Conservation (phyloP, 2,329 filamentous ascomycete species). For the Colletotrichum lentis region DNA sequence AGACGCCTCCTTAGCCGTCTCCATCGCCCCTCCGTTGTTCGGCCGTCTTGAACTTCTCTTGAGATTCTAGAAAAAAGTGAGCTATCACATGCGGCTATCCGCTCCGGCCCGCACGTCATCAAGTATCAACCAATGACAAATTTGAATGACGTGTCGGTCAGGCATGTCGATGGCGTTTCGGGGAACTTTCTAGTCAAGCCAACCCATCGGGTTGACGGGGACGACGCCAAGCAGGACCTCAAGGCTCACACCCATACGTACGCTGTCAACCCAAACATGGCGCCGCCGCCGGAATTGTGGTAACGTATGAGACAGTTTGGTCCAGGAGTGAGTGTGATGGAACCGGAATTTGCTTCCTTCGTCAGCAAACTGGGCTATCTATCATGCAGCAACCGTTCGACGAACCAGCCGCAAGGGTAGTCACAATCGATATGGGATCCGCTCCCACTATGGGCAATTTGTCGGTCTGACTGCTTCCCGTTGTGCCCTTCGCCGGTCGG, state of each 20-base stretch:
- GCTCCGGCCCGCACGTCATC: background rate
- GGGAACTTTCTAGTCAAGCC: background rate
- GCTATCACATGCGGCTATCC: slow-evolving; percentile 25
- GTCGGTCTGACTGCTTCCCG: background rate
- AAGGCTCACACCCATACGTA: background rate
- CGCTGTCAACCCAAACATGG: background rate
- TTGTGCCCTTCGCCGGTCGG: background rate
- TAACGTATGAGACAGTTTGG: background rate
- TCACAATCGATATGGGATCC: slow-evolving; percentile 1
- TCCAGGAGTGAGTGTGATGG: background rate
- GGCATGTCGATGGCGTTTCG: background rate
- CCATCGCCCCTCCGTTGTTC: background rate
- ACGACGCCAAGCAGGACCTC: background rate
- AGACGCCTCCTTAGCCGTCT: too few relatives aligned
- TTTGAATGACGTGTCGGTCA: slow-evolving; percentile 7
- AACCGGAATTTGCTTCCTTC: background rate
- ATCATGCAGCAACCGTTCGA: background rate
- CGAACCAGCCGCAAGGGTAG: background rate
- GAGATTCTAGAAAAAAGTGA: slow-evolving; percentile 3
- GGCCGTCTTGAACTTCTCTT: background rate
- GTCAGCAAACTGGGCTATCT: background rate
- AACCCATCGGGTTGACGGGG: background rate
- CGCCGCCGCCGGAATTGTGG: background rate
- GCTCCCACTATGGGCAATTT: background rate
- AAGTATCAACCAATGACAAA: background rate